Base-by-base conservation (phyloP, 2,329 filamentous ascomycete genomes). In the Xylariaceae sp. region DNA sequence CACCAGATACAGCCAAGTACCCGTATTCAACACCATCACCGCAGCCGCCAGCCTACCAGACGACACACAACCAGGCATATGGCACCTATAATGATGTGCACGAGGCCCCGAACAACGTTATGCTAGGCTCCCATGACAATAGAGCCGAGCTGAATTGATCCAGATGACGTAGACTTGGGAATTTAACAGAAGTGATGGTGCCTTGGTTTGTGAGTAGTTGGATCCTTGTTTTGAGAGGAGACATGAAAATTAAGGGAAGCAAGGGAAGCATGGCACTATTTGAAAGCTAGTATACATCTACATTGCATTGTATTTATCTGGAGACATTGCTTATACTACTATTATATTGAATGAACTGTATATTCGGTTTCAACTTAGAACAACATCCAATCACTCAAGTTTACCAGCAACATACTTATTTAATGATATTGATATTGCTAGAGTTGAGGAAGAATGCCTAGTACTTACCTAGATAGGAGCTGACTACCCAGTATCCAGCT, bases 91-190 rank as follows among this genome's bases (percentile, higher is more conserved):
- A n/a, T n/a, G n/a, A n/a, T n/a, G n/a, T n/a, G n/a, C n/a, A n/a
- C n/a, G n/a, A n/a, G n/a, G n/a, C n/a, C n/a, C n/a, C n/a, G n/a
- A n/a, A n/a, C n/a, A n/a, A n/a, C n/a, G n/a, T n/a, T n/a, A n/a
- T 44, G 6, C 35, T 21, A 6, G 51, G 51, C 17, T 47, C 51
- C 5, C 37, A 22, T 12, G 37, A 45, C 16, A 54, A 52, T 42
- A 44, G 53, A 47, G 49, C 53, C 6, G 49, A 54, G 38, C 36
- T 55, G 16, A 32, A 27, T 22, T 49, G 17, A 52, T n/a, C n/a
- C n/a, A n/a, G n/a, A n/a, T n/a, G n/a, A n/a, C n/a, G n/a, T n/a
- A n/a, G n/a, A n/a, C n/a, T n/a, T n/a, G n/a, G n/a, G n/a, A n/a
- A n/a, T n/a, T n/a, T n/a, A n/a, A n/a, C n/a, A n/a, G n/a, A n/a